A percentile compares a stretch with the other conserved stretches of the same genome.
These are phyloP conservation scores for Trichopus zeylanicus DNA, from an alignment of 116 monocot genomes.

Conservation along the genomic window DNA sequence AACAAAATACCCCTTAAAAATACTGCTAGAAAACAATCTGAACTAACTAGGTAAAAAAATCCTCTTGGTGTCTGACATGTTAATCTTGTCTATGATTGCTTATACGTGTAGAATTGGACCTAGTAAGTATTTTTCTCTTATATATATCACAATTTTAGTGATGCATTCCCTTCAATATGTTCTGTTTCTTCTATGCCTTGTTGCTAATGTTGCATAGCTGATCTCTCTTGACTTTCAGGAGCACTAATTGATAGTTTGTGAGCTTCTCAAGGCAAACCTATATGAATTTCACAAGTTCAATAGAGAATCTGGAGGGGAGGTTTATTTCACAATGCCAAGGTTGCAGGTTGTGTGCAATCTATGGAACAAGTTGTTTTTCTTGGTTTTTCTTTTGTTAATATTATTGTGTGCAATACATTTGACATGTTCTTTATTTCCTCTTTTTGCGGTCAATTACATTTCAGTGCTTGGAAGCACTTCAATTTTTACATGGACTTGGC, in stretches of 20 bases:
- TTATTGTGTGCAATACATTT: too few relatives aligned
- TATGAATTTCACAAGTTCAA: slow-evolving; percentile 49
- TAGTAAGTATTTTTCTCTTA: too few relatives aligned
- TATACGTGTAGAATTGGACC: too few relatives aligned
- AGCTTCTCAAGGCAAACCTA: slow-evolving; percentile 91
- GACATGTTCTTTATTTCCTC: not conserved
- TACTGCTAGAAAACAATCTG: too few relatives aligned
- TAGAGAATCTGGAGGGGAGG: slow-evolving; percentile 53
- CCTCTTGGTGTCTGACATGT: too few relatives aligned
- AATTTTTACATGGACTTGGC: slow-evolving; percentile 81
- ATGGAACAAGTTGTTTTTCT: not conserved
- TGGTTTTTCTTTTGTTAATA: not conserved
- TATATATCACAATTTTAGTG: too few relatives aligned
- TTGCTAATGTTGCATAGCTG: slow-evolving; percentile 1
- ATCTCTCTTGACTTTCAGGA: slow-evolving; percentile 32
- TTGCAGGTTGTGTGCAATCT: slow-evolving; percentile 31
- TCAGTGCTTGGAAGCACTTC: slow-evolving; percentile 89
- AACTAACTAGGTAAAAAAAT: too few relatives aligned
- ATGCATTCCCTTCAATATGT: too few relatives aligned
- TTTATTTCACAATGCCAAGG: slow-evolving; percentile 90
- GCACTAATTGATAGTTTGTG: slow-evolving; percentile 93
- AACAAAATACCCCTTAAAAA: too few relatives aligned
- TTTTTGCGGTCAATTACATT: slow-evolving; percentile 67
- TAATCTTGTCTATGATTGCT: too few relatives aligned
- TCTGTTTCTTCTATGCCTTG: not conserved